phyloP scores from a whole-genome alignment of 2,329 filamentous ascomycete species.

The Fonsecaea monophora region DNA sequence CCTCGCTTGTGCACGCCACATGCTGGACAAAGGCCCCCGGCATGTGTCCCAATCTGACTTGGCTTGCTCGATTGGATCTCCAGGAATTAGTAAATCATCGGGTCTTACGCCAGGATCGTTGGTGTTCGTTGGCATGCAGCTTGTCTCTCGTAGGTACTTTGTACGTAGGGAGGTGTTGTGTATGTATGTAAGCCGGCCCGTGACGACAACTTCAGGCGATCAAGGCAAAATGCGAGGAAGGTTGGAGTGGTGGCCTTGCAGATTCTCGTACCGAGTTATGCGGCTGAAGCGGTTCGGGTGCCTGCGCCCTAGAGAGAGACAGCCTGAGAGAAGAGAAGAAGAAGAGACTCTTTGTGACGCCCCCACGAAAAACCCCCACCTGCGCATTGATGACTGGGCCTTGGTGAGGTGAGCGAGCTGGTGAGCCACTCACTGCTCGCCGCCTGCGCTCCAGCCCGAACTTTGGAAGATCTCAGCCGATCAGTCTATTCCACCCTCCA shows the following conservation, averaged over 20 bases:
- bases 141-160: too few species aligned
- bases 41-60: too few species aligned
- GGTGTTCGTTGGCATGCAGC: neutral
- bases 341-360: neutral
- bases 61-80: neutral
- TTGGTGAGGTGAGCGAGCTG: too few species aligned
- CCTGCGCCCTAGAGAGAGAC: neutral
- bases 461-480: neutral
- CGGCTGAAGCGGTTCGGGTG: slow-evolving; percentile 3
- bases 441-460: neutral
- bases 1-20: neutral
- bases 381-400: neutral
- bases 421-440: neutral
- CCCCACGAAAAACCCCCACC: neutral
- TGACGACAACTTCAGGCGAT: neutral
- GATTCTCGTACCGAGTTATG: neutral
- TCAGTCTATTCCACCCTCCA: too few species aligned
- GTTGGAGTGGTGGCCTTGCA: neutral
- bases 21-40: neutral
- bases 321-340: neutral
- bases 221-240: neutral
- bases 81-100: neutral
- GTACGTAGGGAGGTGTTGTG: too few species aligned
- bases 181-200: neutral
- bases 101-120: neutral